Percentiles rank a stretch among this genome's conserved stretches.
Conservation (phyloP, 768 basidiomycete species). For the Amanita inopinata region DNA sequence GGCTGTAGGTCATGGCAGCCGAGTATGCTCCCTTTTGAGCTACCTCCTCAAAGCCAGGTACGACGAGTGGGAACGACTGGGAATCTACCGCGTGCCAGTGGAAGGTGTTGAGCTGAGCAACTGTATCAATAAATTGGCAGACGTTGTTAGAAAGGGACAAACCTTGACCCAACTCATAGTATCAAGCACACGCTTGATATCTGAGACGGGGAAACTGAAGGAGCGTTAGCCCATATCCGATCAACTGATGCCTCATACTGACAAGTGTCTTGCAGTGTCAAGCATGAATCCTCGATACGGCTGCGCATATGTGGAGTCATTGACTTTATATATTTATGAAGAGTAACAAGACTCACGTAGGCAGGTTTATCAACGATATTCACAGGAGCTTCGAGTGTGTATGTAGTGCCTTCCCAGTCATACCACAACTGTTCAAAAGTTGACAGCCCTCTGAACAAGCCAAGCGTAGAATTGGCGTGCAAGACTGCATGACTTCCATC, state of each 20-base stretch:
- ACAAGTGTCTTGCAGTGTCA: conserved; percentile 75
- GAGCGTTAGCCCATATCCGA: conserved; percentile 1
- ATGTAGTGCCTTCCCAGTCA: conserved; percentile 36
- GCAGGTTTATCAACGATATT: conserved; percentile 53
- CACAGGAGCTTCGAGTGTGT: conserved; percentile 48
- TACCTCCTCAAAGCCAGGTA: conserved; percentile 52
- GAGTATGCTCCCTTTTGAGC: conserved; percentile 63
- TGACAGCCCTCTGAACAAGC: conserved; percentile 62
- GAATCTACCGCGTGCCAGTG: conserved; percentile 85
- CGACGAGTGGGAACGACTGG: conserved; percentile 68
- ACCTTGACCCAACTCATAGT: conserved; percentile 74
- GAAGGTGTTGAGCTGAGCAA: conserved; percentile 52
- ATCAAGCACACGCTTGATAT: conserved; percentile 61
- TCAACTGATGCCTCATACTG: conserved; percentile 13
- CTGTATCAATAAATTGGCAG: neutral
- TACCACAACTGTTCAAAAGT: conserved; percentile 72
- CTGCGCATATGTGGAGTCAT: conserved; percentile 20
- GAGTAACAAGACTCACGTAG: conserved; percentile 36
- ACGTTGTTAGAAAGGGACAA: conserved; percentile 23
- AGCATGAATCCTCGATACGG: conserved; percentile 72
- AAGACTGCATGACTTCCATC: conserved; percentile 48
- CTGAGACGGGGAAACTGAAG: conserved; percentile 47
- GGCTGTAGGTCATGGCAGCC: conserved; percentile 38
- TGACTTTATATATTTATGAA: neutral
- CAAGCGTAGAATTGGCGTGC: conserved; percentile 54